Evolutionary conservation across 2,329 filamentous ascomycete genomes (phyloP).

Genomic region (Aspergillus pseudoviridinutans): DNA sequence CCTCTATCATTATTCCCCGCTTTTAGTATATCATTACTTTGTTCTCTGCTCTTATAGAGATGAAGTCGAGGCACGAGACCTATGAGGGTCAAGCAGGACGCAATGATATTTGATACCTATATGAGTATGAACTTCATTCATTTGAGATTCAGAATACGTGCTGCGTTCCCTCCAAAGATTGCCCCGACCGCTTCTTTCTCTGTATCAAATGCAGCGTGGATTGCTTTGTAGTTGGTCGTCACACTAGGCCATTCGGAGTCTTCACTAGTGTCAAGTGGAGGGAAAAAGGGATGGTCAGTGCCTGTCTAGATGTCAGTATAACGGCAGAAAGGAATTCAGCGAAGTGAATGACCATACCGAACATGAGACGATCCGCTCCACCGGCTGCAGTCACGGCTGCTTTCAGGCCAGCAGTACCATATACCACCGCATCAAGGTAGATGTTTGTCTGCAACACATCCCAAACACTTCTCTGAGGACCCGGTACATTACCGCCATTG

Average conservation of each 20-base stretch:
- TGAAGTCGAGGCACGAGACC: background rate
- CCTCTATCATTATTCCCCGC: background rate
- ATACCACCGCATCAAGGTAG: slow-evolving; percentile 69
- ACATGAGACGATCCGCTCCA: slow-evolving; percentile 37
- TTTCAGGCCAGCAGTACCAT: slow-evolving; percentile 56
- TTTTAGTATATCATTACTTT: background rate
- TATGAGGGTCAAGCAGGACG: background rate
- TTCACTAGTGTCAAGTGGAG: slow-evolving; percentile 33
- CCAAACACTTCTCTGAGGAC: slow-evolving; percentile 58
- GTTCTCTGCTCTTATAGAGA: background rate
- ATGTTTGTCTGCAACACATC: slow-evolving; percentile 69
- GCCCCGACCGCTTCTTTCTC: slow-evolving; percentile 29
- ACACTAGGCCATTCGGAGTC: slow-evolving; percentile 44
- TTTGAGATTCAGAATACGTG: slow-evolving; percentile 38
- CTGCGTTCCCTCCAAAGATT: slow-evolving; percentile 44
- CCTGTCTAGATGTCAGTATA: slow-evolving; percentile 21
- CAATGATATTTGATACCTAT: background rate
- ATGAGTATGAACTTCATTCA: background rate
- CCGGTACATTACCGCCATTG: slow-evolving; percentile 58
- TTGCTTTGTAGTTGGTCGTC: slow-evolving; percentile 45
- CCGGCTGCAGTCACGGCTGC: slow-evolving; percentile 71
- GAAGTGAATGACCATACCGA: slow-evolving; percentile 24
- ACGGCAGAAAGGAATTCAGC: background rate
- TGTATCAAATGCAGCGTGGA: slow-evolving; percentile 33
- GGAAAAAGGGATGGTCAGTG: slow-evolving; percentile 46